These are phyloP conservation scores for Phytopythium vexans DNA, from an alignment of 352 stramenopile species.

Conservation along the genomic window DNA sequence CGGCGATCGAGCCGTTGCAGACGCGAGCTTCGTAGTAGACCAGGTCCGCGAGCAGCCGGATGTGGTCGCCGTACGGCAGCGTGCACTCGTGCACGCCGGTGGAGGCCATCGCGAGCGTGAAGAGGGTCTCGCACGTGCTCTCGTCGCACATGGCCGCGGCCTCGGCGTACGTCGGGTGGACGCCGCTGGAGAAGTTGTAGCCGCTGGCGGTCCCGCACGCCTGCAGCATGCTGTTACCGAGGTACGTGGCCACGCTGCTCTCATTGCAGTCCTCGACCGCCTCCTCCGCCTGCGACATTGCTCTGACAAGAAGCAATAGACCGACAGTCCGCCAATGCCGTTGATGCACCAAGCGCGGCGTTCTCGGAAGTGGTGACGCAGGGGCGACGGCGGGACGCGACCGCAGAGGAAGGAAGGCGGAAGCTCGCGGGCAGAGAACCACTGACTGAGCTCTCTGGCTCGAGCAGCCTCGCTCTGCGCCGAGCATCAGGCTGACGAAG, in stretches of 20 bases:
- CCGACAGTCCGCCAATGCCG: no score
- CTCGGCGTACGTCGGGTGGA: not conserved
- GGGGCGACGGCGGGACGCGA: no score
- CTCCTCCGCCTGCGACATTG: no score
- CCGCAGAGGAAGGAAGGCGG: no score
- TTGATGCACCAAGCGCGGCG: no score
- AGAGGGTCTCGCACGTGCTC: not conserved
- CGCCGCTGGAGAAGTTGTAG: slow-evolving; percentile 6
- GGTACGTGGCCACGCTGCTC: not conserved
- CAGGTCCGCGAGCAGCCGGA: not conserved
- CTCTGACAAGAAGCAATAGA: no score
- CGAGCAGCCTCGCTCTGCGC: no score
- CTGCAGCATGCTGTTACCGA: not conserved
- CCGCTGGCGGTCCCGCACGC: not conserved
- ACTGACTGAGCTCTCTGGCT: no score
- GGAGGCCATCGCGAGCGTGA: not conserved
- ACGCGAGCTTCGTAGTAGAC: not conserved
- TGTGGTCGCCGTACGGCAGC: not conserved
- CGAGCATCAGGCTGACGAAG: no score
- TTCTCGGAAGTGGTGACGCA: no score
- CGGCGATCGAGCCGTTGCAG: not conserved
- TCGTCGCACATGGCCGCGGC: not conserved
- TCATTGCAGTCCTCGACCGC: not conserved
- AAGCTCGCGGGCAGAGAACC: no score
- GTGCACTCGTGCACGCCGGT: not conserved